Conservation (phyloP, 495 filamentous ascomycete genomes). For the Penicillium canescens region DNA sequence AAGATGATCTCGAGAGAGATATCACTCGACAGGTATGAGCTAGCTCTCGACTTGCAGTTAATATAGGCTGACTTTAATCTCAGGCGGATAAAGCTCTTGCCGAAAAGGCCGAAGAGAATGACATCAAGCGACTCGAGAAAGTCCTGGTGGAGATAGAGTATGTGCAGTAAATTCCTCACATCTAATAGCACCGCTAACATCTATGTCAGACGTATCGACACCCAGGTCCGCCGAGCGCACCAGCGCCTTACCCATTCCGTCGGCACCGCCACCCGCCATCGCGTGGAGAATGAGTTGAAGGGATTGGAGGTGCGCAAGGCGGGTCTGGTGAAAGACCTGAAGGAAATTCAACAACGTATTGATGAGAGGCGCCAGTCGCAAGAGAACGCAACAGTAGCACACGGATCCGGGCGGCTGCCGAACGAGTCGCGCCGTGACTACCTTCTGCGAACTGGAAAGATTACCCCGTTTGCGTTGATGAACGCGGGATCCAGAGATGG, state of each 20-base stretch:
- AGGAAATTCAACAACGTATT: slow-evolving; percentile 77
- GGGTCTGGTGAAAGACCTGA: slow-evolving; percentile 65
- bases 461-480: slow-evolving; percentile 87
- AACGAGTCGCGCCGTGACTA: slow-evolving; percentile 85
- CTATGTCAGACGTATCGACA: slow-evolving; percentile 41
- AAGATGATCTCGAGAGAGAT: slow-evolving; percentile 81
- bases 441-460: slow-evolving; percentile 93
- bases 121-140: slow-evolving; percentile 83
- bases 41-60: background rate
- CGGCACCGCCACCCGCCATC: slow-evolving; percentile 46
- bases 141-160: slow-evolving; percentile 61
- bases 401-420: slow-evolving; percentile 59
- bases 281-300: slow-evolving; percentile 61
- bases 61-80: slow-evolving; percentile 7
- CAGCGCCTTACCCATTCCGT: slow-evolving; percentile 50
- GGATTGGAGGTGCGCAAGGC: slow-evolving; percentile 61
- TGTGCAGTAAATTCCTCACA: background rate
- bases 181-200: slow-evolving; percentile 10
- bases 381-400: slow-evolving; percentile 37
- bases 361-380: slow-evolving; percentile 62
- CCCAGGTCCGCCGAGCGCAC: slow-evolving; percentile 49
- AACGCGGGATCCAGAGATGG: slow-evolving; percentile 52
- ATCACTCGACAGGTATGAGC: slow-evolving; percentile 54
- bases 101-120: slow-evolving; percentile 83
- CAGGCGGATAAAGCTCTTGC: slow-evolving; percentile 77